Conservation (phyloP, 73 alveolate genomes). For the Paramecium sonneborni region DNA sequence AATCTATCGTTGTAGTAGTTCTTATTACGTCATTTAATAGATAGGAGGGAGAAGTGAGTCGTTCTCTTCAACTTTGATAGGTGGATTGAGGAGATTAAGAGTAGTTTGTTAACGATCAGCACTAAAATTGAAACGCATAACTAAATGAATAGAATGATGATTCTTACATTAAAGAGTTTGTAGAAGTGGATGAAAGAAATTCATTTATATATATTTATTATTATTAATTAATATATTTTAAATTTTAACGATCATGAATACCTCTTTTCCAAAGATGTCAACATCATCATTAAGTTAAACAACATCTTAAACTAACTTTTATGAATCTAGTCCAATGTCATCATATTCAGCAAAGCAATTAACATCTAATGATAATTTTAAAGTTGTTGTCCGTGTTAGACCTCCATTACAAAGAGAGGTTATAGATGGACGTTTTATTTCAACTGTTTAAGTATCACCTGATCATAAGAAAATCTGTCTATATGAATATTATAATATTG, state of each 20-base stretch:
- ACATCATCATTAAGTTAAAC: conserved; percentile 23
- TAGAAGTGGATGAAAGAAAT: conserved; percentile 18
- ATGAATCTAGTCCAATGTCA: conserved; percentile 48
- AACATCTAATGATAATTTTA: conserved; percentile 85
- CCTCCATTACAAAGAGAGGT: conserved; percentile 99
- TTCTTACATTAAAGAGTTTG: not conserved
- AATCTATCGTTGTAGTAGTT: not conserved
- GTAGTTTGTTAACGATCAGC: conserved; percentile 1
- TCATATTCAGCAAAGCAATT: conserved; percentile 26
- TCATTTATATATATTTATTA: conserved; percentile 17
- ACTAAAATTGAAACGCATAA: conserved; percentile 27
- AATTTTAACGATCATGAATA: conserved; percentile 56
- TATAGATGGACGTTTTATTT: conserved; percentile 70
- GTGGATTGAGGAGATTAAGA: not conserved
- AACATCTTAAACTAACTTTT: conserved; percentile 30
- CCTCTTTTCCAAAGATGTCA: conserved; percentile 51
- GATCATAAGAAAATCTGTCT: conserved; percentile 64
- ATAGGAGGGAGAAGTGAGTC: not conserved
- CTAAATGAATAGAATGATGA: not conserved
- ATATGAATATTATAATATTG: conserved; percentile 63
- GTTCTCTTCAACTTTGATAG: not conserved
- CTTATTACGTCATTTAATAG: conserved; percentile 27
- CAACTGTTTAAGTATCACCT: conserved; percentile 62
- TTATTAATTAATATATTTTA: conserved; percentile 9
- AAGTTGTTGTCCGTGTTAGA: conserved; percentile 98